These are phyloP conservation scores for Endoconidiophora polonica DNA, from an alignment of 2,329 filamentous ascomycete species.

Conservation along the genomic window DNA sequence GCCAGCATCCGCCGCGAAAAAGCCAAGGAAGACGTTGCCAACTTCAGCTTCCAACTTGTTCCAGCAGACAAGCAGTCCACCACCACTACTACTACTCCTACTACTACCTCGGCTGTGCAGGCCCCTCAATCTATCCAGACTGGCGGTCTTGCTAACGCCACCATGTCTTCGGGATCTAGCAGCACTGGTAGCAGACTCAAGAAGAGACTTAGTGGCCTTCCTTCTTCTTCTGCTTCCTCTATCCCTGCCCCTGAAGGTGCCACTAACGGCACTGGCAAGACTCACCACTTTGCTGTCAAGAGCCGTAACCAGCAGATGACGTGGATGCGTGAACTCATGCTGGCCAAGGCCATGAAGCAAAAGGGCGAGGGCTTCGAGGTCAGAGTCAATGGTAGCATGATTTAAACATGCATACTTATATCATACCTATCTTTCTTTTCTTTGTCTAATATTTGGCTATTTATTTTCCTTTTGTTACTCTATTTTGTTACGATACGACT, in stretches of 20 bases:
- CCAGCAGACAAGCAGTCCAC: slow-evolving; percentile 45
- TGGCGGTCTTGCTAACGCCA: slow-evolving; percentile 5
- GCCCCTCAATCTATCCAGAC: neutral
- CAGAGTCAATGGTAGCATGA: slow-evolving; percentile 65
- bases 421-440: slow-evolving; percentile 1
- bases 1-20: slow-evolving; percentile 44
- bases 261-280: slow-evolving; percentile 53
- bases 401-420: slow-evolving; percentile 24
- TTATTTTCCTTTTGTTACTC: neutral
- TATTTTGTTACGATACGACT: neutral
- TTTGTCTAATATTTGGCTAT: slow-evolving; percentile 10
- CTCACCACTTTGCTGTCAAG: slow-evolving; percentile 86
- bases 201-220: slow-evolving; percentile 12
- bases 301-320: slow-evolving; percentile 81
- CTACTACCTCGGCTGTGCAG: slow-evolving; percentile 7
- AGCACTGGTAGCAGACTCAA: slow-evolving; percentile 5
- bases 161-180: slow-evolving; percentile 6
- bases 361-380: slow-evolving; percentile 73
- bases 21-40: slow-evolving; percentile 42
- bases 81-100: slow-evolving; percentile 9
- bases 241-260: slow-evolving; percentile 27
- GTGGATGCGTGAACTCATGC: slow-evolving; percentile 91
- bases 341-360: slow-evolving; percentile 71
- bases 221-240: slow-evolving; percentile 19
- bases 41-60: slow-evolving; percentile 74